Conservation (phyloP, 495 filamentous ascomycete genomes). For the Penicillium arizonense region DNA sequence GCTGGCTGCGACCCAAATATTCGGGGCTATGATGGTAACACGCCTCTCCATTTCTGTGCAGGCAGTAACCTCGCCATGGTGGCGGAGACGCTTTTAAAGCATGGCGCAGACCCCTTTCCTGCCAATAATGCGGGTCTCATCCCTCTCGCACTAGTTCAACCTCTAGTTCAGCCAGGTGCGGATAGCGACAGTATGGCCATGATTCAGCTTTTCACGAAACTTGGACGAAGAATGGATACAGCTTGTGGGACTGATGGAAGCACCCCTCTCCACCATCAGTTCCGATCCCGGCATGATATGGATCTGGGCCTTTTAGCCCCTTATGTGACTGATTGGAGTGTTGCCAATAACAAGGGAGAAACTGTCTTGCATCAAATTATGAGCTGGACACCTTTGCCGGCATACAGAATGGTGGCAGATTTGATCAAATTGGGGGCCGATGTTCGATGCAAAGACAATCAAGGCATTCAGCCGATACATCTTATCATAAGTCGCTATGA, state of each 20-base stretch:
- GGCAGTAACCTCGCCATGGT: background rate
- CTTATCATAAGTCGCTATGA: background rate
- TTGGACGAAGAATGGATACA: background rate
- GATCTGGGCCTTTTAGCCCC: background rate
- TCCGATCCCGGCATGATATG: background rate
- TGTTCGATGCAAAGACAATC: background rate
- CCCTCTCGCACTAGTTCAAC: background rate
- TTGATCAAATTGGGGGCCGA: background rate
- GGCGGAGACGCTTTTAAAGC: background rate
- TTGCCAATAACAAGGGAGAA: background rate
- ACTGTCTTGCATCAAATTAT: background rate
- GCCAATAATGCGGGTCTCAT: background rate
- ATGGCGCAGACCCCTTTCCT: background rate
- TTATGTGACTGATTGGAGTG: conserved; percentile 2
- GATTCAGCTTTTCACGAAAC: background rate
- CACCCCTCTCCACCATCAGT: background rate
- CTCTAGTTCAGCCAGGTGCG: too few relatives aligned
- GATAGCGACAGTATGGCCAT: background rate
- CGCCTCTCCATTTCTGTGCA: background rate
- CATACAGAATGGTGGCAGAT: background rate
- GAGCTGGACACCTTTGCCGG: background rate
- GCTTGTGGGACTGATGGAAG: background rate
- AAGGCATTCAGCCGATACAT: conserved; percentile 1
- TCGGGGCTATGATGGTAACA: background rate
- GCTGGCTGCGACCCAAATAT: background rate